A percentile compares a stretch with the other conserved stretches of the same genome.
Conservation (phyloP, 441 rosid genomes). For the Biscutella auriculata region DNA sequence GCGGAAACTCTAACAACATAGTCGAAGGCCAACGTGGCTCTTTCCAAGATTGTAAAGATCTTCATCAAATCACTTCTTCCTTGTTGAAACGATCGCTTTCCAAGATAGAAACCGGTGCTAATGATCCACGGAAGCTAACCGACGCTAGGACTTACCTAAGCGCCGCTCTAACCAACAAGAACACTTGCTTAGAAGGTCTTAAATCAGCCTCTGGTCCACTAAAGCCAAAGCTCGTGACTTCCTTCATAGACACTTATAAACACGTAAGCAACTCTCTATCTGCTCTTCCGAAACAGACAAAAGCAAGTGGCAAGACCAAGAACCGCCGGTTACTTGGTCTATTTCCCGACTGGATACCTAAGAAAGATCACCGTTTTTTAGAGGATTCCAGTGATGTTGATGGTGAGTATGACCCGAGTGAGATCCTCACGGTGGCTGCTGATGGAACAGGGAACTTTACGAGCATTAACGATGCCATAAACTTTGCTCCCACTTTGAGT, state of each 20-base stretch:
- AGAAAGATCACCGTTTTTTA: constrained; percentile 43
- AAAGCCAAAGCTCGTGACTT: constrained; percentile 36
- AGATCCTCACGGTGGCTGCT: constrained; percentile 45
- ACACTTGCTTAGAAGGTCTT: constrained; percentile 75
- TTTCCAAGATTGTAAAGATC: constrained; percentile 65
- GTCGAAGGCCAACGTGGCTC: constrained; percentile 60
- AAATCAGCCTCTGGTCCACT: constrained; percentile 57
- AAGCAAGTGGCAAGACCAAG: not conserved
- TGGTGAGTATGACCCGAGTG: constrained; percentile 38
- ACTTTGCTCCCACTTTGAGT: constrained; percentile 56
- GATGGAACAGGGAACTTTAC: constrained; percentile 71
- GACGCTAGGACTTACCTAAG: constrained; percentile 60
- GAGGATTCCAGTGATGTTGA: constrained; percentile 29
- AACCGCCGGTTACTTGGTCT: constrained; percentile 37
- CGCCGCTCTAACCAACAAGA: constrained; percentile 77
- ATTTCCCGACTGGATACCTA: constrained; percentile 46
- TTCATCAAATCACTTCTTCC: constrained; percentile 50
- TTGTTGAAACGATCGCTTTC: constrained; percentile 41
- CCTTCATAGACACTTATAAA: constrained; percentile 37
- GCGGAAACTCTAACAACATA: constrained; percentile 25
- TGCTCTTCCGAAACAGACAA: constrained; percentile 29
- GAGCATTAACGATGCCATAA: constrained; percentile 50
- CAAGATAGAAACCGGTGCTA: constrained; percentile 16
- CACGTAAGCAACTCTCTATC: constrained; percentile 78
- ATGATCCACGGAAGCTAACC: constrained; percentile 27